Percentiles rank a stretch among this genome's conserved stretches.
Evolutionary conservation across 2,329 filamentous ascomycete species (phyloP).

Genomic region (Monosporascus cannonballus): DNA sequence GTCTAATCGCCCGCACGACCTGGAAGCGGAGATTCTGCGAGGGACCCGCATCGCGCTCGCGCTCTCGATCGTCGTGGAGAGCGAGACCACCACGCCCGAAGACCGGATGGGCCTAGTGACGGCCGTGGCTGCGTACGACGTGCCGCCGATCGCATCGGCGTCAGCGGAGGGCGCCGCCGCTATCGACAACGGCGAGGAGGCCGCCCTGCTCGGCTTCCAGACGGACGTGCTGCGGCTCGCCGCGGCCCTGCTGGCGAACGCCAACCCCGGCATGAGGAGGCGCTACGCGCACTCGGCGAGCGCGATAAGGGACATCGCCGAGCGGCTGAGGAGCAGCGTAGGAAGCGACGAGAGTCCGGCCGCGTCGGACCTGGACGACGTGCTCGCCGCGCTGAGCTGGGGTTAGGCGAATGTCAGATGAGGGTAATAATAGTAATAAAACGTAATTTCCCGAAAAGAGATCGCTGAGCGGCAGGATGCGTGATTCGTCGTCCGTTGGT

Average conservation of each 20-base stretch:
- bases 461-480: no score
- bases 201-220: slow-evolving; percentile 40
- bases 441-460: no score
- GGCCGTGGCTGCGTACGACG: slow-evolving; percentile 41
- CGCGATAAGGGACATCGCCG: slow-evolving; percentile 43
- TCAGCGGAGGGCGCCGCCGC: slow-evolving; percentile 3
- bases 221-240: slow-evolving; percentile 51
- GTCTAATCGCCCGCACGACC: slow-evolving; percentile 4
- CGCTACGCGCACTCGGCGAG: slow-evolving; percentile 46
- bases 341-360: slow-evolving; percentile 1
- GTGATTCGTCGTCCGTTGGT: no score
- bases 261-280: slow-evolving; percentile 39
- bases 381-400: neutral
- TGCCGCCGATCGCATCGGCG: slow-evolving; percentile 22
- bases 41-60: slow-evolving; percentile 52
- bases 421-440: no score
- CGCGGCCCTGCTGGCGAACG: slow-evolving; percentile 42
- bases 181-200: neutral
- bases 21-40: slow-evolving; percentile 31
- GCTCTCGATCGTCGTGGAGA: slow-evolving; percentile 46
- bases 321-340: slow-evolving; percentile 28
- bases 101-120: slow-evolving; percentile 53
- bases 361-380: slow-evolving; percentile 7
- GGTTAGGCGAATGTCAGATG: no score
- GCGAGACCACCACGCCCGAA: slow-evolving; percentile 39